Percentiles rank a stretch among this genome's conserved stretches.
These are phyloP conservation scores for Wickerhamomyces sp. DNA, from an alignment of 1,139 yeast genomes.

Conservation along the genomic window DNA sequence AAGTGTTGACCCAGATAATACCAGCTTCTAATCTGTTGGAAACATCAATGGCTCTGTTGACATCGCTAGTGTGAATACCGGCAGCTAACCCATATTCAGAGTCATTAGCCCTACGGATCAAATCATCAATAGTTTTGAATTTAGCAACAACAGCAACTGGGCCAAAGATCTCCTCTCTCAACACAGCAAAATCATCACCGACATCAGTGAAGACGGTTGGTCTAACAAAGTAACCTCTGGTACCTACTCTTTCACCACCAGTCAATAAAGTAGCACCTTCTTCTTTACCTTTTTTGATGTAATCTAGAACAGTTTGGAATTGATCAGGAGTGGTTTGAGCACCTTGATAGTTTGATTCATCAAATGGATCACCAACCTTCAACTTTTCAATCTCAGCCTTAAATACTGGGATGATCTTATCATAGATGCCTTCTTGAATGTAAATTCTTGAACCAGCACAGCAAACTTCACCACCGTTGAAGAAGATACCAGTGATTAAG, in stretches of 20 bases:
- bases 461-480: slow-evolving; percentile 68
- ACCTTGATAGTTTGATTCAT: slow-evolving; percentile 55
- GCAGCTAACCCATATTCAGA: slow-evolving; percentile 72
- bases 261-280: slow-evolving; percentile 59
- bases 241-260: slow-evolving; percentile 56
- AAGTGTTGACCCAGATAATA: slow-evolving; percentile 52
- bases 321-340: slow-evolving; percentile 59
- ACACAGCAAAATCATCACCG: slow-evolving; percentile 58
- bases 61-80: slow-evolving; percentile 59
- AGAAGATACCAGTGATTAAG: slow-evolving; percentile 46
- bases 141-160: slow-evolving; percentile 67
- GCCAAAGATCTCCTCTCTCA: slow-evolving; percentile 79
- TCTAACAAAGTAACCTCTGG: slow-evolving; percentile 65
- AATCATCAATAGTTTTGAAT: slow-evolving; percentile 62
- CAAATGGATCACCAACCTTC: slow-evolving; percentile 72
- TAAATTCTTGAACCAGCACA: slow-evolving; percentile 67
- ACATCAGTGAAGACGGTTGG: slow-evolving; percentile 81
- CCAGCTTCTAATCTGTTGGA: slow-evolving; percentile 65
- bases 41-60: slow-evolving; percentile 52
- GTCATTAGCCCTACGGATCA: slow-evolving; percentile 53
- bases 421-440: slow-evolving; percentile 59
- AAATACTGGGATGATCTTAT: slow-evolving; percentile 45
- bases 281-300: slow-evolving; percentile 49
- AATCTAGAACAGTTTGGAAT: slow-evolving; percentile 52
- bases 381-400: slow-evolving; percentile 63